These are phyloP conservation scores for Aspergillus amoenus DNA, from an alignment of 2,329 filamentous ascomycete genomes.

Conservation along the genomic window DNA sequence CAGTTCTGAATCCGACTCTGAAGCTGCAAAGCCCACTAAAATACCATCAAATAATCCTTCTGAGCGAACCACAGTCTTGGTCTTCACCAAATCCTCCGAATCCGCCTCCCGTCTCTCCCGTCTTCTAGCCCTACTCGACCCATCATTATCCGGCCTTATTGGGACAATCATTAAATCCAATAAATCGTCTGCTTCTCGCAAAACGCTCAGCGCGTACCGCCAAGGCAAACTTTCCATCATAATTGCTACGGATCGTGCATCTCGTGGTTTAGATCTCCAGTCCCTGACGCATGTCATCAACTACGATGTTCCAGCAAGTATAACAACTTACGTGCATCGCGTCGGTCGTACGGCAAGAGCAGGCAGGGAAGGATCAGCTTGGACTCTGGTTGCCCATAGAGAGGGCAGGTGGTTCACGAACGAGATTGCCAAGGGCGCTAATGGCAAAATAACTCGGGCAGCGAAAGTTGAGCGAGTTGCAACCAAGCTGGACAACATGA, in stretches of 20 bases:
- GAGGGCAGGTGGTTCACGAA: conserved; percentile 94
- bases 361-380: conserved; percentile 71
- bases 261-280: conserved; percentile 81
- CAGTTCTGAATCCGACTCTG: conserved; percentile 16
- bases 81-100: conserved; percentile 92
- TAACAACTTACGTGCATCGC: conserved; percentile 84
- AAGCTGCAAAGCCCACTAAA: conserved; percentile 6
- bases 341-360: conserved; percentile 89
- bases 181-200: conserved; percentile 68
- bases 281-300: conserved; percentile 83
- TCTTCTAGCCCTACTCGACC: conserved; percentile 68
- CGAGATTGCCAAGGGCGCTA: conserved; percentile 61
- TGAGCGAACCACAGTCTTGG: conserved; percentile 55
- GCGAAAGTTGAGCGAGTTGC: conserved; percentile 30
- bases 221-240: conserved; percentile 67
- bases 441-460: conserved; percentile 34
- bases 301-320: conserved; percentile 82
- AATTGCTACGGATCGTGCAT: conserved; percentile 89
- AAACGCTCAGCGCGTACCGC: conserved; percentile 66
- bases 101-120: conserved; percentile 81
- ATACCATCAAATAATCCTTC: conserved; percentile 28
- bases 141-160: conserved; percentile 56
- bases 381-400: conserved; percentile 78
- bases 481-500: conserved; percentile 29
- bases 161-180: conserved; percentile 76